Percentiles rank a stretch among this genome's conserved stretches.
phyloP scores from a whole-genome alignment of 1,284 basidiomycete species.

The Singerocomus inundabilis region DNA sequence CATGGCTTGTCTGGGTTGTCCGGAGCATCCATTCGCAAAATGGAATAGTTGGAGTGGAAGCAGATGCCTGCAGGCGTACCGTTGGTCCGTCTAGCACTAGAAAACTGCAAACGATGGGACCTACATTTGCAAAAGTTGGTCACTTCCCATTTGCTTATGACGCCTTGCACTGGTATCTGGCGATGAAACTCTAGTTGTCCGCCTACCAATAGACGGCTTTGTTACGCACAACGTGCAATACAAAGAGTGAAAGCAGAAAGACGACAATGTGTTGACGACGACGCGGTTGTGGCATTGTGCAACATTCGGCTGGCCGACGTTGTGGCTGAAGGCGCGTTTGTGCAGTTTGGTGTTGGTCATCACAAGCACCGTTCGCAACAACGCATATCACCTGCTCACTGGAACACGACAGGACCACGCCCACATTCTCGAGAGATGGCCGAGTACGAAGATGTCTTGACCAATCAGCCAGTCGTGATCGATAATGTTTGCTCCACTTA shows the following conservation, averaged over 20 bases:
- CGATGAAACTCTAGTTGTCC: slow-evolving; percentile 14
- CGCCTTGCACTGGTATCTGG: slow-evolving; percentile 47
- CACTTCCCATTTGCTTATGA: slow-evolving; percentile 75
- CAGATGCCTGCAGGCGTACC: slow-evolving; percentile 70
- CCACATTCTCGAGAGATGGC: slow-evolving; percentile 48
- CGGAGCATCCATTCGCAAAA: slow-evolving; percentile 78
- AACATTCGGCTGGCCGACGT: slow-evolving; percentile 3
- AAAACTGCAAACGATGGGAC: slow-evolving; percentile 18
- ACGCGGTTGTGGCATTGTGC: slow-evolving; percentile 23
- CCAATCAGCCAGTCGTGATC: slow-evolving; percentile 92
- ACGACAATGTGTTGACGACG: slow-evolving; percentile 11
- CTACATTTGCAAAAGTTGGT: slow-evolving; percentile 82
- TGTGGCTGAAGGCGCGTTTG: slow-evolving; percentile 20
- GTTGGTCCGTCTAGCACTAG: slow-evolving; percentile 9
- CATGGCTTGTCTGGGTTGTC: slow-evolving; percentile 88
- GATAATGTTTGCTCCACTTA: slow-evolving; percentile 74
- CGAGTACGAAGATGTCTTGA: slow-evolving; percentile 87
- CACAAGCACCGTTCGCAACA: slow-evolving; percentile 4
- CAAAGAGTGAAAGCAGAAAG: slow-evolving; percentile 20
- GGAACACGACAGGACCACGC: slow-evolving; percentile 5
- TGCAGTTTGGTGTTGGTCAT: slow-evolving; percentile 14
- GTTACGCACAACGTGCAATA: slow-evolving; percentile 29
- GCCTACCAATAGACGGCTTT: slow-evolving; percentile 1
- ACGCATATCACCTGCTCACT: slow-evolving; percentile 2
- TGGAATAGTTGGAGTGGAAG: slow-evolving; percentile 84